Conservation (phyloP, 2,329 filamentous ascomycete genomes). For the Phialemoniopsis sp. region DNA sequence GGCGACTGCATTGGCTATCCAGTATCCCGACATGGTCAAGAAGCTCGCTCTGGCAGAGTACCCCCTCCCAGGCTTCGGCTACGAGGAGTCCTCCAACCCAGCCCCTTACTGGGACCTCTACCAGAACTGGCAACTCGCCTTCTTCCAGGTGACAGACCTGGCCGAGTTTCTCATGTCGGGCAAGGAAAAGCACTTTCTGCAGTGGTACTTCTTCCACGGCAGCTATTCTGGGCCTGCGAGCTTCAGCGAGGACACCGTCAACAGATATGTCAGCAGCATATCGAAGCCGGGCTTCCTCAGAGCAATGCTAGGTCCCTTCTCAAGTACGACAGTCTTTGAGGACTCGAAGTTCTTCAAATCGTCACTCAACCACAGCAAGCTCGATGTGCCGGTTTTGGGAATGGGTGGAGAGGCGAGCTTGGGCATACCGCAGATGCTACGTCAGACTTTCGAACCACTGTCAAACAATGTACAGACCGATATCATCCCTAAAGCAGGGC, state of each 20-base stretch:
- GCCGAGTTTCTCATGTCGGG: conserved; percentile 40
- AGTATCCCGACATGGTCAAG: conserved; percentile 26
- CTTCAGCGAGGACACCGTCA: conserved; percentile 30
- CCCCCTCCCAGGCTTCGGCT: conserved; percentile 33
- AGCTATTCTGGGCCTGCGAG: conserved; percentile 32
- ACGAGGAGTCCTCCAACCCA: conserved; percentile 22
- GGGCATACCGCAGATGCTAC: conserved; percentile 9
- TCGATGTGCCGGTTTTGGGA: conserved; percentile 22
- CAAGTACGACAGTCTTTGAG: conserved; percentile 18
- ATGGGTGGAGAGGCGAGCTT: conserved; percentile 29
- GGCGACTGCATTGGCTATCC: conserved; percentile 31
- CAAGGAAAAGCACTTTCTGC: conserved; percentile 33
- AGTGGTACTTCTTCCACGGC: conserved; percentile 41
- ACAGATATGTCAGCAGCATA: conserved; percentile 31
- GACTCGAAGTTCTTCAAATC: conserved; percentile 30
- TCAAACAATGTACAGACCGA: conserved; percentile 19
- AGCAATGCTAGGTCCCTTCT: conserved; percentile 32
- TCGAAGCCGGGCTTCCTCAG: conserved; percentile 37
- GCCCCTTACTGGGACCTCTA: conserved; percentile 32
- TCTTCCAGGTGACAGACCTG: conserved; percentile 40
- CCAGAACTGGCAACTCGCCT: conserved; percentile 33
- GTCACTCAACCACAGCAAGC: conserved; percentile 14
- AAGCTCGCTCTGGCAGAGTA: conserved; percentile 33
- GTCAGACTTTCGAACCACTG: conserved; percentile 16
- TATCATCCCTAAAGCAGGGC: conserved; percentile 28